phyloP scores from a whole-genome alignment of 176 grass and related monocot species.

The Zea luxurians region DNA sequence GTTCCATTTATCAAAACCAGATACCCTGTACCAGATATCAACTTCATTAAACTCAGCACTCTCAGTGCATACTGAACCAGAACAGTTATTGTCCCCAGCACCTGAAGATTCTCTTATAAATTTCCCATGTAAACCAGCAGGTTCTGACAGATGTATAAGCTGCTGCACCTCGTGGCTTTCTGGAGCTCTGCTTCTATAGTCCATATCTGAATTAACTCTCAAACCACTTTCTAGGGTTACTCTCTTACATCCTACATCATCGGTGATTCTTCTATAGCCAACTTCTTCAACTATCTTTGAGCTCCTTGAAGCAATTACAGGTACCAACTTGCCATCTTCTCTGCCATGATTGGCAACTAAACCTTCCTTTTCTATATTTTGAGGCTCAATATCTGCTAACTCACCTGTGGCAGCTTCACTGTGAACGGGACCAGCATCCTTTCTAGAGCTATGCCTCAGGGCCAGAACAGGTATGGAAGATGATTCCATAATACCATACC shows the following conservation, averaged over 20 bases:
- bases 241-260: slow-evolving; percentile 26
- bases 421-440: slow-evolving; percentile 29
- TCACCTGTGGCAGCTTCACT: slow-evolving; percentile 22
- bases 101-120: slow-evolving; percentile 49
- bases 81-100: slow-evolving; percentile 25
- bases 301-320: slow-evolving; percentile 33
- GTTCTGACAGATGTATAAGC: slow-evolving; percentile 40
- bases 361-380: slow-evolving; percentile 27
- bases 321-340: slow-evolving; percentile 21
- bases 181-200: slow-evolving; percentile 13
- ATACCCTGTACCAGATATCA: slow-evolving; percentile 29
- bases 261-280: slow-evolving; percentile 28
- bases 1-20: slow-evolving; percentile 41
- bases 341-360: slow-evolving; percentile 32
- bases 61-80: slow-evolving; percentile 23
- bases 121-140: slow-evolving; percentile 38
- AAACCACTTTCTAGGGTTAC: not conserved
- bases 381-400: slow-evolving; percentile 19
- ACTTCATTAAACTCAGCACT: slow-evolving; percentile 47
- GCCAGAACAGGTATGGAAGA: slow-evolving; percentile 36
- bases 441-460: slow-evolving; percentile 41
- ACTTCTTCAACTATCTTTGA: slow-evolving; percentile 24
- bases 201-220: slow-evolving; percentile 21
- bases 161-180: slow-evolving; percentile 16
- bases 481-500: slow-evolving; percentile 32